Evolutionary conservation across 345 rosid genomes (phyloP), one percentile per base, ranked within the genome.

Genomic region (Firmiana major): DNA sequence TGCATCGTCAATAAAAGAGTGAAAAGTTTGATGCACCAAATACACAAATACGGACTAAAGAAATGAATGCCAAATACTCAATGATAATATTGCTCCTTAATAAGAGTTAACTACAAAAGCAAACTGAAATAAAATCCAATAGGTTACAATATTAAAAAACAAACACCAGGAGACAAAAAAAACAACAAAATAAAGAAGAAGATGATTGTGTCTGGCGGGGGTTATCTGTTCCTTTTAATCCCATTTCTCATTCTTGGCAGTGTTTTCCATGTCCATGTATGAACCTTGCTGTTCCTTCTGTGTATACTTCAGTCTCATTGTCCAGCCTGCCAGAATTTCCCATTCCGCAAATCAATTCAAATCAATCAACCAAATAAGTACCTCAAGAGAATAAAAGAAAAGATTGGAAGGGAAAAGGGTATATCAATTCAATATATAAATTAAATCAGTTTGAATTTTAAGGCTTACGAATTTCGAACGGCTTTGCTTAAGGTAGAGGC

Each of bases 271-370:
- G 88, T 7, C 94, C 94, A 54, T 88, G 85, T 13, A 88, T 87
- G 81, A 90, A 90, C 82, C 90, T 86, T 8, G 89, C 90, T 26
- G 87, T 71, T 36, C 87, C 90, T 71, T 90, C 93, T 0, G 92
- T 83, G 84, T 88, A 90, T 5, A 90, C 91, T 58, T 90, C 88
- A 46, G 93, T 86, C 81, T 90, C 93, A 71, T 75, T 83, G 77
- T 83, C 82, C 86, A 88, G 75, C 38, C 91, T 88, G 85, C 83
- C 60, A 31, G 7, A 69, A 75, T 36, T 38, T n/a, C 65, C 57
- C 21, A 24, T 58, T 34, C 13, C 15, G 22, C 1, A 17, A 13
- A 36, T 26, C 65, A 64, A 36, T 19, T 16, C 55, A 38, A 46
- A 54, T 69, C 43, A 12, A 43, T 8, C 9, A 11, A 31, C 34